Evolutionary conservation across 345 rosid genomes (phyloP), one percentile per base, ranked within the genome.

Genomic region (Cardiospermum halicacabum): DNA sequence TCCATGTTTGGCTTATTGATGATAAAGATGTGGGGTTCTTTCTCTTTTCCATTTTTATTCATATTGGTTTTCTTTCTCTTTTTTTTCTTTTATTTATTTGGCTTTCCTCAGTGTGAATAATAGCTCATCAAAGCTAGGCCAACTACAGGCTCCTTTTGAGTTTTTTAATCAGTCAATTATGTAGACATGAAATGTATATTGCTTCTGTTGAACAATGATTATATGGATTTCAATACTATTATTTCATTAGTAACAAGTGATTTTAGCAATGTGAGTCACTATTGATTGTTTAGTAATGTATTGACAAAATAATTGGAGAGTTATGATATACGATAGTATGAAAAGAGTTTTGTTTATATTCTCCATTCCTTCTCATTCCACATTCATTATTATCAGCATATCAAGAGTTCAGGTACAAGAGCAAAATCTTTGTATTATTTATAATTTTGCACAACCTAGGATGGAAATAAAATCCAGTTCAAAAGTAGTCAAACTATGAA

Each of bases 401-500:
- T 58, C 3, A 11, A 21, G 62, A 22, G 34, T 60, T 26, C 26
- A 60, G n/a, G 43, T 26, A 26, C 32, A 60, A 8, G 43, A 60
- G 36, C 28, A 31, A 40, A 40, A 39, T 58, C 36, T 40, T n/a
- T 5, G 4, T 51, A 25, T 16, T 40, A 59, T 59, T 42, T 7
- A 0, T 7, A 34, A 34, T 34, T 11, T 34, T 34, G 21, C 8
- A 10, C 16, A 2, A 26, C 7, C 22, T 9, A n/a, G 5, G n/a
- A 16, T 21, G 40, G 37, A 12, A 19, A 36, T 8, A 43, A 48
- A 37, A 10, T 40, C 10, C 3, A 42, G 15, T n/a, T 25, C 24
- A 42, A 47, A 45, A 24, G 24, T 7, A 9, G 65, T 43, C 53
- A 28, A 60, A 60, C 65, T 39, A 45, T 15, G 45, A 43, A 27